Base-by-base conservation (phyloP, 1,284 basidiomycete species). In the Ustilago trichophora region DNA sequence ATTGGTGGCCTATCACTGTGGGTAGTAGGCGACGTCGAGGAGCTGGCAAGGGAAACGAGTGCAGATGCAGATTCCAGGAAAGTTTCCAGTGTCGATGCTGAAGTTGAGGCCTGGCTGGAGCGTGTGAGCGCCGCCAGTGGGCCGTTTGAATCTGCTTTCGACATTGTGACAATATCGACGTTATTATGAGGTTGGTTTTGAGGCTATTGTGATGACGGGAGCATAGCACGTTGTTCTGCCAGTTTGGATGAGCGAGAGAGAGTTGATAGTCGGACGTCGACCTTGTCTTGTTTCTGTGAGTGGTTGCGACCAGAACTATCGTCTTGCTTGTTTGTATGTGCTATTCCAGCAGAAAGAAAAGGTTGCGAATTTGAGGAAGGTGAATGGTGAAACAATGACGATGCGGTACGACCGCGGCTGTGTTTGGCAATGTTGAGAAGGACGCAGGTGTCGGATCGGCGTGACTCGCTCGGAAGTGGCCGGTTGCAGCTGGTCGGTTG, bases 391-490 rank as follows among this genome's bases (percentile, higher is more conserved):
- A 16, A 21, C 16, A 21, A 15, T 42, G 16, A 31, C 2, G 46
- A 25, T 51, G 56, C 49, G 49, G 56, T 36, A 58, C n/a, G 34
- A 37, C 44, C n/a, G 6, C 41, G 35, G 54, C 46, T 37, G 16
- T 25, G 21, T 37, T 25, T 32, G 22, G 6, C 18, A 19, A 6
- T 36, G 26, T 35, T 13, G 19, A 12, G 31, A 24, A n/a, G n/a
- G n/a, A n/a, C n/a, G n/a, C n/a, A n/a, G n/a, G n/a, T n/a, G n/a
- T 33, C 47, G 35, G 44, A 44, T 36, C 48, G 25, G 18, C 48
- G 55, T 58, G 55, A 58, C 55, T 58, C 55, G 55, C 56, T 58
- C 56, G 56, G 56, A 47, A 58, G 43, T 52, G 56, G 25, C 56
- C 56, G 56, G 47, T 26, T 40, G 15, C 18, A 18, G 10, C 9